These are phyloP conservation scores for Geranium rotundifolium DNA, from an alignment of 345 rosid species.

Conservation along the genomic window DNA sequence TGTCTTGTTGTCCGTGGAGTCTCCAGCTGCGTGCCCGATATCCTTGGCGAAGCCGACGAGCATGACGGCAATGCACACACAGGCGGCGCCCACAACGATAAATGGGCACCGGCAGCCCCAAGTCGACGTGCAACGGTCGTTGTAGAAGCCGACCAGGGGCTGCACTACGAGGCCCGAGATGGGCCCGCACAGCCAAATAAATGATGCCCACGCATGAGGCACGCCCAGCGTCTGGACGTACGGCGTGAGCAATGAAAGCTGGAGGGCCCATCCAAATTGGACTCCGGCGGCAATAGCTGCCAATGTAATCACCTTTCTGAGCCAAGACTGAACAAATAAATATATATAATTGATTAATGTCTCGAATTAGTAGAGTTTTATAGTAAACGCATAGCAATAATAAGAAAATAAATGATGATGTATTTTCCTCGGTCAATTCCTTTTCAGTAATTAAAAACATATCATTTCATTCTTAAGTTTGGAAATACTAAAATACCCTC, in stretches of 20 bases:
- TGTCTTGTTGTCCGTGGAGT: conserved; percentile 16
- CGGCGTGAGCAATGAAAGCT: conserved; percentile 77
- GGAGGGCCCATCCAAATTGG: conserved; percentile 93
- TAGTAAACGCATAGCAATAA: no score
- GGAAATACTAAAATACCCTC: no score
- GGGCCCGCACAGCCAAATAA: no score
- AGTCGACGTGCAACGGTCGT: conserved; percentile 64
- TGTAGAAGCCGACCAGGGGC: conserved; percentile 71
- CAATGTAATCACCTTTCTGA: conserved; percentile 44
- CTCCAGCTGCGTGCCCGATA: conserved; percentile 50
- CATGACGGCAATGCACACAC: conserved; percentile 50
- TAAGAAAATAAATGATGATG: no score
- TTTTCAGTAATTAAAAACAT: no score
- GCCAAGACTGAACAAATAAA: no score
- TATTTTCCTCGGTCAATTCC: no score
- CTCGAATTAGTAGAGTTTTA: no score
- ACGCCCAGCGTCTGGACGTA: conserved; percentile 77
- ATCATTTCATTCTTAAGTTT: no score
- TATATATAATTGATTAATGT: no score
- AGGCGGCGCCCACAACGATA: conserved; percentile 43
- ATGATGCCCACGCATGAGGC: conserved; percentile 75
- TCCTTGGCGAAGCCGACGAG: conserved; percentile 80
- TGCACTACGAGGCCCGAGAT: conserved; percentile 84
- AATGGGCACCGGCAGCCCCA: conserved; percentile 90
- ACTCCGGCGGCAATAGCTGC: conserved; percentile 78